Evolutionary conservation across 306 rosid genomes (phyloP).

Genomic region (Trifolium pratense): DNA sequence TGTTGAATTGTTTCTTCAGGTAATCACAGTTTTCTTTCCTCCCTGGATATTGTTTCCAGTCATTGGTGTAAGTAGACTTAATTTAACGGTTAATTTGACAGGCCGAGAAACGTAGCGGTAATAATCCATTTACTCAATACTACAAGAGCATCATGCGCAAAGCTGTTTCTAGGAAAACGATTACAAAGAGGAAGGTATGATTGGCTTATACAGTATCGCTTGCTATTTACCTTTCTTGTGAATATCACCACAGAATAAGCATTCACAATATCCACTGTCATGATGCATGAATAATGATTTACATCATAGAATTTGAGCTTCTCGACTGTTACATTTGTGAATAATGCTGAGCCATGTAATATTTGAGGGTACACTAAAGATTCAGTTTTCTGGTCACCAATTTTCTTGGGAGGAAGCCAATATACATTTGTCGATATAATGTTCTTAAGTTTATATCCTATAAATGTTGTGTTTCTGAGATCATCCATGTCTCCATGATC

Average conservation of each 20-base stretch:
- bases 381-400: conserved; percentile 25
- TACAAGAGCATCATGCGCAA: conserved; percentile 78
- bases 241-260: background rate
- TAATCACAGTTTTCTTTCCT: conserved; percentile 36
- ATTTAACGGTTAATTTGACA: conserved; percentile 48
- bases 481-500: conserved; percentile 32
- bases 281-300: background rate
- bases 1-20: conserved; percentile 86
- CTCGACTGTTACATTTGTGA: background rate
- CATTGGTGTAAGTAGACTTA: conserved; percentile 31
- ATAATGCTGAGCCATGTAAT: conserved; percentile 9
- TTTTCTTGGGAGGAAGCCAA: background rate
- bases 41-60: conserved; percentile 12
- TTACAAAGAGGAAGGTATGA: conserved; percentile 65
- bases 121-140: conserved; percentile 66
- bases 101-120: conserved; percentile 67
- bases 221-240: background rate
- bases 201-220: conserved; percentile 14
- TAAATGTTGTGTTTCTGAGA: conserved; percentile 25
- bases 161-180: conserved; percentile 69
- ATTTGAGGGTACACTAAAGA: background rate
- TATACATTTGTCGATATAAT: conserved; percentile 3
- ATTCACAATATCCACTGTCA: conserved; percentile 13
- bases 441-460: conserved; percentile 12
- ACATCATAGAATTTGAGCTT: background rate